Evolutionary conservation across 2,329 filamentous ascomycete genomes (phyloP), one percentile per base, ranked within the genome.

Genomic region (Aspergillus sp.): DNA sequence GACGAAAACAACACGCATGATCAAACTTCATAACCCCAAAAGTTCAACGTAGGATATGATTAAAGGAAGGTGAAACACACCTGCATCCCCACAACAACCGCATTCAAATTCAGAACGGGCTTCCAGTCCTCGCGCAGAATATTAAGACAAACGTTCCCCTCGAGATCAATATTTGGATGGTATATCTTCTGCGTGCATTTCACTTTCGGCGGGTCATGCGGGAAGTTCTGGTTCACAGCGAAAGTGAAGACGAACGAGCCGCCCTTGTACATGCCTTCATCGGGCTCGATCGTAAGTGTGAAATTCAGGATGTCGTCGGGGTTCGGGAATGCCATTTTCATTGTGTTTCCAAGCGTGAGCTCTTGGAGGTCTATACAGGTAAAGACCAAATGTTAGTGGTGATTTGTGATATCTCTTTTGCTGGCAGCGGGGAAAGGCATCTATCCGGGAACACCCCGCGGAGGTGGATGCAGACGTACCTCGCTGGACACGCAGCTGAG

Each of bases 91-190:
- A 98, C 92, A 66, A 99, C 95, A 41, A 98, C 92, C 15, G 95
- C 93, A 72, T 98, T 97, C 73, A 99, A 77, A 75, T 98, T 98
- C 72, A 99, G 79, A 45, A 99, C 95, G 0, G 95, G 95, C 82
- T 98, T 99, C 95, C 95, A 99, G 79, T 99, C 95, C 79, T 99
- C 95, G 61, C 95, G 83, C 70, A 99, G 77, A 69, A 99, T 99
- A 75, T 99, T 99, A 70, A 99, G 79, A 80, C 95, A 99, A 62
- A 99, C 93, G 73, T 99, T 99, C 67, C 95, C 95, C 74, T 98
- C 91, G 41, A 96, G 84, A 71, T 99, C 95, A 73, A 99, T 99
- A 77, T 99, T 99, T 6, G 95, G 95, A 74, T 99, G 95, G 79
- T 99, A 99, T 69, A 99, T 98, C 82, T 96, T 98, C 78, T 99